Evolutionary conservation across 2,329 filamentous ascomycete genomes (phyloP), one percentile per base, ranked within the genome.

Genomic region (Pseudogymnoascus sp.): DNA sequence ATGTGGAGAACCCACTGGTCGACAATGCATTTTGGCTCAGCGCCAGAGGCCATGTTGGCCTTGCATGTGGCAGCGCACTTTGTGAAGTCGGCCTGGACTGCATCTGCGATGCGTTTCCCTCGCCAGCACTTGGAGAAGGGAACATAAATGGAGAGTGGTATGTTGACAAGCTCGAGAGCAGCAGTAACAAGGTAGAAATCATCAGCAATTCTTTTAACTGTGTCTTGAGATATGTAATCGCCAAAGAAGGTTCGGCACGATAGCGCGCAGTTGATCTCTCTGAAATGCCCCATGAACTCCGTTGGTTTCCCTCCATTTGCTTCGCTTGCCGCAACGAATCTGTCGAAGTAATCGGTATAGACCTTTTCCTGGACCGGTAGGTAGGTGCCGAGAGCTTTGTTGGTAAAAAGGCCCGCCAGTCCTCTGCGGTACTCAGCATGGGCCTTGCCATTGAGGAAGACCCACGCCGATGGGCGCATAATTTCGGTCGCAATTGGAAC

Each of bases 221-320:
- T 82, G 64, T 85, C 83, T 45, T 90, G 83, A 7, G 84, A 84
- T 74, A 91, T 90, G 77, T 92, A 92, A 75, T 91, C 83, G 23
- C 90, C 89, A 55, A 91, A 88, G 70, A 92, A 92, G 7, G 89
- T 92, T 58, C 89, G 83, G 76, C 88, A 90, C 6, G 88, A 91
- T 2, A 92, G 76, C 3, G 89, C 89, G 70, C 87, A 90, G 79
- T 91, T 90, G 71, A 92, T 82, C 74, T 92, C 88, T 67, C 90
- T 84, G 75, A 92, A 90, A 38, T 82, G 76, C 16, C 80, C 77
- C 86, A 92, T 91, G 78, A 88, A 92, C 0, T 83, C 80, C 60
- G 80, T 78, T 0, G 87, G 84, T 69, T 82, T 78, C 63, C 82
- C 81, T 16, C 80, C 75, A 60, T 82, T 80, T 0, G 62, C 70